Evolutionary conservation across 305 asterid species (phyloP), one percentile per base, ranked within the genome.

Genomic region (Fraxinus ornus): DNA sequence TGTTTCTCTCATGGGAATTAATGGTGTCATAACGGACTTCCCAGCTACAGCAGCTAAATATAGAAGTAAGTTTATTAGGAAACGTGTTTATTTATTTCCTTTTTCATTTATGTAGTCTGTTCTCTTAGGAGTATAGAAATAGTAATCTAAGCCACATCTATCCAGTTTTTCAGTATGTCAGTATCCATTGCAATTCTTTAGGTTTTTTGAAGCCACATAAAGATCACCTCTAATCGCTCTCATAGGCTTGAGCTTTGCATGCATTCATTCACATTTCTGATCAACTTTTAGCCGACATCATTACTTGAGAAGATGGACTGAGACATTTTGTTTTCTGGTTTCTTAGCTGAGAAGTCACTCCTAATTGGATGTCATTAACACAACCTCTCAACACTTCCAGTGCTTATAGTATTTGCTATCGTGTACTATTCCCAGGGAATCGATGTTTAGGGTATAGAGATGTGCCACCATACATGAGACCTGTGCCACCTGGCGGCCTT

Each of bases 1-100:
- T 41, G 76, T 83, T 33, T 32, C 41, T 0, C 64, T 19, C 33
- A 76, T 84, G 84, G 87, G 85, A 17, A 79, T 92, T 70, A 47
- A 88, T 30, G 99, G 98, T 76, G 86, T 91, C 79, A 82, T 90
- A 26, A 90, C 98, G 0, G 93, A 83, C 10, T 94, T 35, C 68
- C 99, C 99, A 3, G 91, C 87, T 9, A 96, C 99, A 3, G 91
- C 98, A 68, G 85, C 88, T 79, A 92, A 76, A 89, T 96, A 82
- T 90, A 89, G 82, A 88, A 92, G 99, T 96, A 89, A 92, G 99
- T 87, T 44, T 32, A 8, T 62, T 47, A n/a, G n/a, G 28, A 44
- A 28, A 62, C 77, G 66, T 35, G 78, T 55, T 30, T 75, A 35
- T 75, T 49, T 77, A 41, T 6, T 68, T 68, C 9, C 37, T 68